phyloP scores from a whole-genome alignment of 2,329 filamentous ascomycete species.

The Alternaria viburni region DNA sequence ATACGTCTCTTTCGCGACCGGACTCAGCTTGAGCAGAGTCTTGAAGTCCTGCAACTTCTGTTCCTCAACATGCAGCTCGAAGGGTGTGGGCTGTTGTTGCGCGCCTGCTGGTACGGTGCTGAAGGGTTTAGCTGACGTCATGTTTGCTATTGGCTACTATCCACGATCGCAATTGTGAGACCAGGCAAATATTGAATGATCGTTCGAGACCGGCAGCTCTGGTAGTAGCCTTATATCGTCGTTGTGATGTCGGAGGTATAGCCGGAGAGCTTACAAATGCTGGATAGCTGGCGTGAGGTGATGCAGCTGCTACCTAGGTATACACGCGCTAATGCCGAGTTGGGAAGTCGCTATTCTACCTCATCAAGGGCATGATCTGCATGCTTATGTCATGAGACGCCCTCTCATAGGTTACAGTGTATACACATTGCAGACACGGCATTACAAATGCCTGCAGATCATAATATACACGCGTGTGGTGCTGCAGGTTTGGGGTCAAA shows the following conservation, averaged over 20 bases:
- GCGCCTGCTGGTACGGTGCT: conserved; percentile 19
- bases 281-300: background rate
- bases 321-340: background rate
- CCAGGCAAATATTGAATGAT: too few species aligned
- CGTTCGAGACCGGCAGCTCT: background rate
- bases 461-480: background rate
- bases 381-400: background rate
- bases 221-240: background rate
- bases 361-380: conserved; percentile 1
- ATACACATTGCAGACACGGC: background rate
- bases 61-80: conserved; percentile 35
- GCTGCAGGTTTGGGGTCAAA: background rate
- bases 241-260: background rate
- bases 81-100: conserved; percentile 25
- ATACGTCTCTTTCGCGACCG: conserved; percentile 40
- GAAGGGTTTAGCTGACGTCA: conserved; percentile 27
- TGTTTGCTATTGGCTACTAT: background rate
- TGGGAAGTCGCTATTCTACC: background rate
- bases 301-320: background rate
- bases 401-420: background rate
- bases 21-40: conserved; percentile 34
- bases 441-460: conserved; percentile 1
- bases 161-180: background rate
- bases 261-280: conserved; percentile 9
- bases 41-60: conserved; percentile 40